Evolutionary conservation across 2,329 filamentous ascomycete species (phyloP), one percentile per base, ranked within the genome.

Genomic region (Ophiostoma sp.): DNA sequence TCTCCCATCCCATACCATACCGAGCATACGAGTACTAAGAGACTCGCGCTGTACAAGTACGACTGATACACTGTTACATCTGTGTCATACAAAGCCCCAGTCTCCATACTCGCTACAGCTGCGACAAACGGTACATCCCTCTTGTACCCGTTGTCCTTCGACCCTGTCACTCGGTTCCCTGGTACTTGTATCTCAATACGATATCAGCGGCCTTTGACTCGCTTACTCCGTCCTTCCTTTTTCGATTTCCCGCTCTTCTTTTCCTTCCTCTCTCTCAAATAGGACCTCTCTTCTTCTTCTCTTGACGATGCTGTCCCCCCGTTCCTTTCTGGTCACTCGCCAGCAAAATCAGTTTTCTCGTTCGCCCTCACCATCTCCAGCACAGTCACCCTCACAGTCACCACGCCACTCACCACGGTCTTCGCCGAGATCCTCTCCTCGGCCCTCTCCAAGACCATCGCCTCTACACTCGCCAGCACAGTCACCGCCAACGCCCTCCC

Each of bases 241-340:
- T 9, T 14, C 40, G 9, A 8, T 27, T 8, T 63, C 7, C 36
- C 16, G 7, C 40, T 44, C n/a, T 63, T 18, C 60, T 7, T 42
- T 58, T 42, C 16, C 38, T 63, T 63, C 8, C 16, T 38, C 16
- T 18, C 38, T 38, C 7, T 62, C n/a, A 62, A 62, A 58, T 38
- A 62, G 36, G 55, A 62, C 55, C 55, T 38, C 55, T 40, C 27
- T 62, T 62, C 27, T 40, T 60, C 27, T 62, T 62, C 27, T 55
- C 12, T 16, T 49, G 44, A 64, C 64, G 42, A 79, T 80, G 76
- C 78, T 79, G 75, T 77, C 77, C 70, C 77, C 78, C 69, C 77
- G 77, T 67, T 78, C 78, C 62, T 78, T 77, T 74, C 75, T 80
- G 70, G 76, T 77, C 67, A 75, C 76, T 66, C 75, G 75, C 70